A percentile compares a stretch with the other conserved stretches of the same genome.
Evolutionary conservation across 2,329 filamentous ascomycete genomes (phyloP).

Genomic region (Pseudocercospora musae): DNA sequence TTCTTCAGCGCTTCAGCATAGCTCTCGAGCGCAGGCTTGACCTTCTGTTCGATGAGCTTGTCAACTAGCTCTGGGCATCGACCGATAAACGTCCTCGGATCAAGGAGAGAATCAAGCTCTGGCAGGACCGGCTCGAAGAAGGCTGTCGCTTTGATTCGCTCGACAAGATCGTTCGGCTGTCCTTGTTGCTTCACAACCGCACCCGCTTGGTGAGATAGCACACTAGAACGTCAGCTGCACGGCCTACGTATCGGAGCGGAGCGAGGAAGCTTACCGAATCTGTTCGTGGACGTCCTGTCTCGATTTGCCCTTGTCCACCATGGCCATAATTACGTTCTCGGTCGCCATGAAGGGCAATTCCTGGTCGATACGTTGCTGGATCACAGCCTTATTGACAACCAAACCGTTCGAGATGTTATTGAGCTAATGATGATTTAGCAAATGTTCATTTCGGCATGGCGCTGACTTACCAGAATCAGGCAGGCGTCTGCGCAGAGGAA

Average conservation of each 20-base stretch:
- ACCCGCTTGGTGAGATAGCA: conserved; percentile 73
- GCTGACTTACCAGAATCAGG: conserved; percentile 55
- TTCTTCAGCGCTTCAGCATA: conserved; percentile 31
- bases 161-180: conserved; percentile 75
- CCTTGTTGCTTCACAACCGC: conserved; percentile 69
- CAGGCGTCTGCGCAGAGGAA: conserved; percentile 55
- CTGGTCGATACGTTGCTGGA: conserved; percentile 63
- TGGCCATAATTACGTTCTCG: conserved; percentile 71
- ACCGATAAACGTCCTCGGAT: conserved; percentile 39
- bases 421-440: conserved; percentile 23
- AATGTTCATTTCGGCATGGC: neutral
- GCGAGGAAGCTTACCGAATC: conserved; percentile 51
- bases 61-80: conserved; percentile 41
- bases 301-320: conserved; percentile 66
- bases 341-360: conserved; percentile 70
- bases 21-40: conserved; percentile 35
- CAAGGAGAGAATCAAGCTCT: conserved; percentile 38
- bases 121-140: conserved; percentile 62
- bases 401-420: conserved; percentile 71
- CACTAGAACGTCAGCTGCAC: conserved; percentile 32
- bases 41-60: conserved; percentile 37
- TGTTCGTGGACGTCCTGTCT: conserved; percentile 83
- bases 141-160: conserved; percentile 66
- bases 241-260: neutral
- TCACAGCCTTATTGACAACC: conserved; percentile 73